These are phyloP conservation scores for Malus asiatica DNA, from an alignment of 306 rosid species.

Conservation along the genomic window DNA sequence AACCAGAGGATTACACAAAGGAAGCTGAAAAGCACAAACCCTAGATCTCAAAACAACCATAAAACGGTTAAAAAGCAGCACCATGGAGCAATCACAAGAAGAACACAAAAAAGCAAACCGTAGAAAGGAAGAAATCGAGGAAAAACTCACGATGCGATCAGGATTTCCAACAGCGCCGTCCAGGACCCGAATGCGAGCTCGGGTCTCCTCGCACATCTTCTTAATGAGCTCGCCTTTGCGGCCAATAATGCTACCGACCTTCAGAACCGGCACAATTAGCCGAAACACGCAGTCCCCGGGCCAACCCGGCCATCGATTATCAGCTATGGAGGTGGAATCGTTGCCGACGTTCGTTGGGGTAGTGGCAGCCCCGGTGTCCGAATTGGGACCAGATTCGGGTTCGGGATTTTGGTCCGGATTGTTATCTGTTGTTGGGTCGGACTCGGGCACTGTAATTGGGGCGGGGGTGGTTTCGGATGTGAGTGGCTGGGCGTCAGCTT, in stretches of 20 bases:
- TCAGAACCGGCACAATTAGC: constrained; percentile 71
- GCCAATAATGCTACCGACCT: constrained; percentile 92
- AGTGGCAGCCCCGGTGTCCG: constrained; percentile 11
- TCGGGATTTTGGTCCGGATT: constrained; percentile 7
- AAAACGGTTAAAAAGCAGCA: neutral
- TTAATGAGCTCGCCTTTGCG: constrained; percentile 92
- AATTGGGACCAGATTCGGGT: neutral
- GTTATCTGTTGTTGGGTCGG: constrained; percentile 4
- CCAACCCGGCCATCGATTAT: constrained; percentile 93
- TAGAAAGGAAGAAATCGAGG: neutral
- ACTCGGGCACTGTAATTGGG: constrained; percentile 1
- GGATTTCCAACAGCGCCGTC: constrained; percentile 77
- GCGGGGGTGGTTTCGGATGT: constrained; percentile 1
- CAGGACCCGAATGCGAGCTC: constrained; percentile 89
- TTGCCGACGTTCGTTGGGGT: neutral
- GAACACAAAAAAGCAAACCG: constrained; percentile 17
- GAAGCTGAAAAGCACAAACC: neutral
- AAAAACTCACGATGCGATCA: constrained; percentile 76
- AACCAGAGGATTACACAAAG: neutral
- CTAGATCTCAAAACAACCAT: neutral
- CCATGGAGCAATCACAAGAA: neutral
- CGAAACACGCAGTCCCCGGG: constrained; percentile 90
- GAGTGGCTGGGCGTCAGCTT: constrained; percentile 1
- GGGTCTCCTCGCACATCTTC: constrained; percentile 90
- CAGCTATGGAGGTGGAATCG: constrained; percentile 21